These are phyloP conservation scores for Mucor mucedo DNA, from an alignment of 371 early-diverging fungal species.

Conservation along the genomic window DNA sequence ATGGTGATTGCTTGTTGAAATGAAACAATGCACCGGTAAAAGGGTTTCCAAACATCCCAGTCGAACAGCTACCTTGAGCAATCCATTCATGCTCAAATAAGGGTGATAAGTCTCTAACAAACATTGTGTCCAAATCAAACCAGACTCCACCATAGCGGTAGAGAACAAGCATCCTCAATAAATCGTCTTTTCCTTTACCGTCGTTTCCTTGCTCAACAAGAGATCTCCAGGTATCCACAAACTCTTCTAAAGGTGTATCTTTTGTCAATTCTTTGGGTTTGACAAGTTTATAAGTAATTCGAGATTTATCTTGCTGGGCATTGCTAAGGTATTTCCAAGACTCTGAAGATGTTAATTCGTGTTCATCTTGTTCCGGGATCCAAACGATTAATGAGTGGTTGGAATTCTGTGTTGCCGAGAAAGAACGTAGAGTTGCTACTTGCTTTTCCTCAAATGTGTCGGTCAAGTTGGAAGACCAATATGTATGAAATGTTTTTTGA, in stretches of 20 bases:
- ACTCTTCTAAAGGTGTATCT: constrained; percentile 31
- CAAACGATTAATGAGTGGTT: constrained; percentile 46
- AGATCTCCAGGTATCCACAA: constrained; percentile 24
- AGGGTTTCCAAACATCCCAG: constrained; percentile 40
- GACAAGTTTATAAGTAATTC: constrained; percentile 26
- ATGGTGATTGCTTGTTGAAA: constrained; percentile 41
- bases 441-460: constrained; percentile 37
- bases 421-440: constrained; percentile 45
- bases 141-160: constrained; percentile 55
- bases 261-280: constrained; percentile 3
- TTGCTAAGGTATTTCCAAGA: constrained; percentile 28
- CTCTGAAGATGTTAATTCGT: constrained; percentile 15
- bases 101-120: constrained; percentile 51
- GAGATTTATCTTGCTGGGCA: constrained; percentile 11
- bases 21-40: constrained; percentile 43
- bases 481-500: constrained; percentile 44
- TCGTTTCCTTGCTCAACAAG: constrained; percentile 24
- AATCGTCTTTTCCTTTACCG: constrained; percentile 28
- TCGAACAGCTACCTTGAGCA: constrained; percentile 41
- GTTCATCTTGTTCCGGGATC: constrained; percentile 40
- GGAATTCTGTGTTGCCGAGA: constrained; percentile 48
- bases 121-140: constrained; percentile 52
- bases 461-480: constrained; percentile 35
- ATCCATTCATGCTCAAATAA: constrained; percentile 51
- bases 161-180: constrained; percentile 43